These are phyloP conservation scores for Ilyonectria sp. DNA, from an alignment of 2,329 filamentous ascomycete genomes.

Conservation along the genomic window DNA sequence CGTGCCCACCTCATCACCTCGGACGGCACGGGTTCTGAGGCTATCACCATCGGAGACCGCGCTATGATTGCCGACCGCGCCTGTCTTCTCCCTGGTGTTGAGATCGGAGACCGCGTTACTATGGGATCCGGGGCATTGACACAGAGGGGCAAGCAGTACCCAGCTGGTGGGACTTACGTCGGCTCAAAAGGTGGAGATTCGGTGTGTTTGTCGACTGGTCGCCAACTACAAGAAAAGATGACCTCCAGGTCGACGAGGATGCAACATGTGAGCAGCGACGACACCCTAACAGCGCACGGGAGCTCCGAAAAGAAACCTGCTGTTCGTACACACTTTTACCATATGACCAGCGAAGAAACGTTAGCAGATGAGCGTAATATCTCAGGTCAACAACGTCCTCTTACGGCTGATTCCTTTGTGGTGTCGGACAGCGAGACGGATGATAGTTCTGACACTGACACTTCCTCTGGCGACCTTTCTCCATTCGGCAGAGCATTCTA, in stretches of 20 bases:
- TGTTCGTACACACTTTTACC: conserved; percentile 30
- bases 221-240: conserved; percentile 21
- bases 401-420: conserved; percentile 20
- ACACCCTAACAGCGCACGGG: conserved; percentile 35
- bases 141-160: conserved; percentile 60
- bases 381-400: conserved; percentile 19
- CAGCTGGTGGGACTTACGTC: conserved; percentile 63
- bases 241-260: conserved; percentile 17
- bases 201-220: conserved; percentile 56
- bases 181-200: conserved; percentile 67
- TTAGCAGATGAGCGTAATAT: conserved; percentile 35
- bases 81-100: conserved; percentile 65
- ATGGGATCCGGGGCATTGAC: conserved; percentile 70
- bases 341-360: conserved; percentile 47
- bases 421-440: conserved; percentile 41
- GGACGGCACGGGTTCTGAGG: conserved; percentile 64
- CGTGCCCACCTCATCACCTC: conserved; percentile 68
- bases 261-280: conserved; percentile 40
- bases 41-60: conserved; percentile 61
- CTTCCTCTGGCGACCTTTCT: conserved; percentile 43
- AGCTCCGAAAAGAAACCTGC: conserved; percentile 25
- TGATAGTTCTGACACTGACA: conserved; percentile 6
- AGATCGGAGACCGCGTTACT: conserved; percentile 63
- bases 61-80: conserved; percentile 73
- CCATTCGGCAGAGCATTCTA: conserved; percentile 73